These are phyloP conservation scores for Leucosporidium creatinivorum DNA, from an alignment of 768 basidiomycete species.

Conservation along the genomic window DNA sequence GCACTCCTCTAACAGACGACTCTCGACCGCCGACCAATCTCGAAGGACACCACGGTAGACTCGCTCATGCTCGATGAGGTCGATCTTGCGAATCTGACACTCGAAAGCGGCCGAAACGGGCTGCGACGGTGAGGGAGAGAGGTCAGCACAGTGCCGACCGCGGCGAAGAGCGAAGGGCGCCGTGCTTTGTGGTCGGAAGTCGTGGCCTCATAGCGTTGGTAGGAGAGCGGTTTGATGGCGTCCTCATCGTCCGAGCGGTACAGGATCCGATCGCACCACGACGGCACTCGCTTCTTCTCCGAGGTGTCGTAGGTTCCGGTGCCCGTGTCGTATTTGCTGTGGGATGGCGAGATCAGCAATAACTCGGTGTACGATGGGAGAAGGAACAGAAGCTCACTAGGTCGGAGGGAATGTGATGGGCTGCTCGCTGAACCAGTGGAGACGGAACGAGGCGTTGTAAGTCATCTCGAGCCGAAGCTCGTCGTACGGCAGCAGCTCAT, in stretches of 20 bases:
- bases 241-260: slow-evolving; percentile 49
- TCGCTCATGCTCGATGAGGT: slow-evolving; percentile 51
- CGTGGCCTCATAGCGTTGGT: slow-evolving; percentile 74
- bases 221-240: slow-evolving; percentile 61
- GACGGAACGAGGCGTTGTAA: slow-evolving; percentile 73
- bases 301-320: slow-evolving; percentile 62
- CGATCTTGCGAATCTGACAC: slow-evolving; percentile 59
- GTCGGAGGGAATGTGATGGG: slow-evolving; percentile 77
- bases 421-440: slow-evolving; percentile 71
- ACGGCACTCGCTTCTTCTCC: slow-evolving; percentile 78
- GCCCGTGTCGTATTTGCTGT: slow-evolving; percentile 64
- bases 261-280: slow-evolving; percentile 94
- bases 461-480: slow-evolving; percentile 84
- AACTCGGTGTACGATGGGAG: no score
- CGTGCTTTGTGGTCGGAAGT: slow-evolving; percentile 62
- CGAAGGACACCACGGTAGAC: slow-evolving; percentile 53
- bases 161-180: slow-evolving; percentile 55
- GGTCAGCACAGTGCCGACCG: slow-evolving; percentile 63
- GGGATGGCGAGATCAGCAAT: no score
- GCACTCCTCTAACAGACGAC: slow-evolving; percentile 34
- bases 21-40: slow-evolving; percentile 42
- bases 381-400: slow-evolving; percentile 54
- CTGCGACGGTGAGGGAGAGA: slow-evolving; percentile 71
- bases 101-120: slow-evolving; percentile 42
- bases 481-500: slow-evolving; percentile 64